These are phyloP conservation scores for Candida takata DNA, from an alignment of 805 yeast species.

Conservation along the genomic window DNA sequence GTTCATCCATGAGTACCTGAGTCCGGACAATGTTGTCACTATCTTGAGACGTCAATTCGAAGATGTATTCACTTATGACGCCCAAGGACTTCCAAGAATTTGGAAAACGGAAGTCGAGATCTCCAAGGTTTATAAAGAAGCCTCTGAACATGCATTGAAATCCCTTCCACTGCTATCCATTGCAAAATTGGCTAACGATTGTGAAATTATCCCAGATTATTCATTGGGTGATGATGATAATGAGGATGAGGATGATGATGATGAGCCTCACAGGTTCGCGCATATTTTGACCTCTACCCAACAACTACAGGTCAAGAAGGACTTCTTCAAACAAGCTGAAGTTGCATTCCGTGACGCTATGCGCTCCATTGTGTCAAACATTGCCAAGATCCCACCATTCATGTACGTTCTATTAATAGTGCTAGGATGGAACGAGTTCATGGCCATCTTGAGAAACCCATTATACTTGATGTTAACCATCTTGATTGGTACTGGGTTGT, in stretches of 20 bases:
- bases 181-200: slow-evolving; percentile 46
- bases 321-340: slow-evolving; percentile 70
- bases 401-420: slow-evolving; percentile 66
- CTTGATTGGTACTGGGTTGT: slow-evolving; percentile 50
- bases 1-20: slow-evolving; percentile 52
- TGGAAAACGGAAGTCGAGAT: slow-evolving; percentile 74
- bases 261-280: slow-evolving; percentile 40
- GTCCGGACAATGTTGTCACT: slow-evolving; percentile 57
- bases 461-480: slow-evolving; percentile 61
- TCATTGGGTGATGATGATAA: slow-evolving; percentile 34
- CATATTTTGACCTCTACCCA: slow-evolving; percentile 52
- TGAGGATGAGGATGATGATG: slow-evolving; percentile 35
- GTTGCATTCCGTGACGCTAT: slow-evolving; percentile 81
- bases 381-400: slow-evolving; percentile 78
- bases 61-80: slow-evolving; percentile 75
- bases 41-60: slow-evolving; percentile 78
- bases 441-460: slow-evolving; percentile 84
- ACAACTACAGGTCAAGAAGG: slow-evolving; percentile 46
- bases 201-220: slow-evolving; percentile 54
- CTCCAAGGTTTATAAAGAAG: slow-evolving; percentile 52
- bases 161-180: slow-evolving; percentile 48
- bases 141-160: slow-evolving; percentile 51
- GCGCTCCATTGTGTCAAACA: slow-evolving; percentile 71
- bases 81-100: slow-evolving; percentile 70
- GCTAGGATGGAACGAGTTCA: slow-evolving; percentile 93